Base-by-base conservation (phyloP, 176 grass and related monocot genomes). In the Oryza officinalis region DNA sequence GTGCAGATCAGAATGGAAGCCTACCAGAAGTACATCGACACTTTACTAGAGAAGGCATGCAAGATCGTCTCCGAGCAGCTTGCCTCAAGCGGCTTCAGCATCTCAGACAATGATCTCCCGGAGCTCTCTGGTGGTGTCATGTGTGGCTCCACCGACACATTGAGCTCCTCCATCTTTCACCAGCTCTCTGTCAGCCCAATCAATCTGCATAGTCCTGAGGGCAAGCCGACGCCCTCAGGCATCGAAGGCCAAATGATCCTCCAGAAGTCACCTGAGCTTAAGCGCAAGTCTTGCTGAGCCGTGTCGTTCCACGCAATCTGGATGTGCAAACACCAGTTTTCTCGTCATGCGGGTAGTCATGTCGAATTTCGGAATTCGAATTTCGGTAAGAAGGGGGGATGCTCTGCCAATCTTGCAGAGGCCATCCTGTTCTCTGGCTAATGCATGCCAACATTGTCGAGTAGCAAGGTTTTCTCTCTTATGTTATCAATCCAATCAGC, bases 11-110 rank as follows among this genome's bases (percentile, higher is more conserved):
- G 97, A 90, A 96, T 90, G 80, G 93, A 96, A 68, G 93, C 93
- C 13, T 91, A 94, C 57, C 87, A 92, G 12, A 99, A 94, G 52
- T 99, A 99, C 87, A 94, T 99, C 9, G 88, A 99, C 60, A 85
- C 93, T 12, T 83, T 99, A 40, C 86, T 99, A 50, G 97, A 90
- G 65, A 98, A 88, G 60, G 96, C 96, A 69, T 99, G 84, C 71
- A 96, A 99, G 81, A 88, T 99, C 2, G 96, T 94, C 27, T 92
- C 96, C 4, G 96, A 96, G 78, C 96, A 99, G 85, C 87, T 99
- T 1, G 84, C 83, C 17, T 90, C 88, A 8, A 90, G 69, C 44
- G 84, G 81, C 60, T 89, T 99, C 84, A 89, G 90, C 75, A 54
- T 85, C 49, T 88, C 89, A 0, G 86, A 90, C 20, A 71, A 89